Evolutionary conservation across 495 filamentous ascomycete species (phyloP).

Genomic region (Friedmanniomyces endolithicus): DNA sequence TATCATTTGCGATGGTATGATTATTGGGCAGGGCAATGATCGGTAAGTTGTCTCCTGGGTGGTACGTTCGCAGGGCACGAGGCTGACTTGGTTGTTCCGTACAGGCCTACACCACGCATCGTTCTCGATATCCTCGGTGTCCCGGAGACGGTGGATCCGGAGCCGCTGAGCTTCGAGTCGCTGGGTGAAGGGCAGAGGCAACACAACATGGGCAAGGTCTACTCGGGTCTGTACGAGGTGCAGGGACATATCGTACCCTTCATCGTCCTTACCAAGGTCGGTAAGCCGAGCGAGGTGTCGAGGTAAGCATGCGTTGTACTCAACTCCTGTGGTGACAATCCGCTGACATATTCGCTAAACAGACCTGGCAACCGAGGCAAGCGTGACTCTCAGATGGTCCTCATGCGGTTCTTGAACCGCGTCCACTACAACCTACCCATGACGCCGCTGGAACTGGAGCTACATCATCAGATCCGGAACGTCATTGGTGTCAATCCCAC

Average conservation of each 20-base stretch:
- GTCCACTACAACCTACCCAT: conserved; percentile 94
- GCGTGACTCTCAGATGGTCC: conserved; percentile 94
- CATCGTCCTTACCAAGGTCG: conserved; percentile 91
- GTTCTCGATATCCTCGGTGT: conserved; percentile 96
- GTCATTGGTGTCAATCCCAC: conserved; percentile 97
- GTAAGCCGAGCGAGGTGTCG: conserved; percentile 92
- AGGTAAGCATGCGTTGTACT: conserved; percentile 22
- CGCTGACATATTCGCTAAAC: not conserved
- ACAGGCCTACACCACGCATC: conserved; percentile 72
- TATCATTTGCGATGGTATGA: conserved; percentile 97
- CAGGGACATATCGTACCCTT: conserved; percentile 97
- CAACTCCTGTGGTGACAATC: not conserved
- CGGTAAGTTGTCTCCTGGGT: conserved; percentile 26
- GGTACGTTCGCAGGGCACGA: not conserved
- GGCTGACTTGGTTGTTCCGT: not conserved
- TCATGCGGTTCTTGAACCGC: conserved; percentile 97
- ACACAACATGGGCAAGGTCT: conserved; percentile 98
- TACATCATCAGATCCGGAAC: conserved; percentile 97
- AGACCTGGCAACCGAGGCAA: conserved; percentile 97
- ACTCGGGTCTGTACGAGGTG: conserved; percentile 94
- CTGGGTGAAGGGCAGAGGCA: conserved; percentile 92
- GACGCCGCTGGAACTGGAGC: conserved; percentile 93
- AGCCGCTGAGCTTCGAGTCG: conserved; percentile 93
- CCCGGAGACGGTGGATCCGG: conserved; percentile 84
- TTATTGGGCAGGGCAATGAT: conserved; percentile 97